A percentile compares a stretch with the other conserved stretches of the same genome.
These are phyloP conservation scores for Dictyostelium firmibasis DNA, from an alignment of 78 protist species.

Conservation along the genomic window DNA sequence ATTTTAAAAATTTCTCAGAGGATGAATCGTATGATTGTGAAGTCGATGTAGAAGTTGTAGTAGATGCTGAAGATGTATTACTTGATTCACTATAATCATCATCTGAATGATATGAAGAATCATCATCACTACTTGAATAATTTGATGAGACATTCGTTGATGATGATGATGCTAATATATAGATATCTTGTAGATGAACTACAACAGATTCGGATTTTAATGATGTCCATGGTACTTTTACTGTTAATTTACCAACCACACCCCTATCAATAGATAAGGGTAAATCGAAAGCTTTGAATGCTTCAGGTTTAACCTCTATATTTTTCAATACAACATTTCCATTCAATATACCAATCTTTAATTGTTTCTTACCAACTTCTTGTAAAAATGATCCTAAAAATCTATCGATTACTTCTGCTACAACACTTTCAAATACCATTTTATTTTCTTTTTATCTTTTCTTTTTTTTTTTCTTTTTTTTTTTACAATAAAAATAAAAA, in stretches of 20 bases:
- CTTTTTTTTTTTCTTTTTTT: no score
- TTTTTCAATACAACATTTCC: constrained; percentile 64
- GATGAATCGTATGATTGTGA: not conserved
- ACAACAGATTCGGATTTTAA: constrained; percentile 61
- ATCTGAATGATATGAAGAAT: constrained; percentile 12
- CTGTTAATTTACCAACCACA: constrained; percentile 34
- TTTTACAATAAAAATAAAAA: no score
- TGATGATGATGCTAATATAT: constrained; percentile 47
- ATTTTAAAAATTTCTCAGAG: constrained; percentile 39
- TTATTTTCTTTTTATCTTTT: not conserved
- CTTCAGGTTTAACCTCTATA: constrained; percentile 71
- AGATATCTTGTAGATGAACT: constrained; percentile 57
- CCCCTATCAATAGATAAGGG: constrained; percentile 62
- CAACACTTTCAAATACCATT: constrained; percentile 64
- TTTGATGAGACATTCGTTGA: not conserved
- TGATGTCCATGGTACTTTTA: constrained; percentile 66
- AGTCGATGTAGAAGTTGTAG: not conserved
- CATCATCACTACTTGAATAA: not conserved
- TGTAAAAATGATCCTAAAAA: constrained; percentile 58
- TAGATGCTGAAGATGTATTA: not conserved
- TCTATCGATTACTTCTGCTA: constrained; percentile 76
- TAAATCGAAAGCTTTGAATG: constrained; percentile 60
- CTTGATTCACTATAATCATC: not conserved
- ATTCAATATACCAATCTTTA: constrained; percentile 59
- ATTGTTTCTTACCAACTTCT: constrained; percentile 65